phyloP scores from a whole-genome alignment of 1,284 basidiomycete genomes.

The Austroboletus olivaceoglutinosus region DNA sequence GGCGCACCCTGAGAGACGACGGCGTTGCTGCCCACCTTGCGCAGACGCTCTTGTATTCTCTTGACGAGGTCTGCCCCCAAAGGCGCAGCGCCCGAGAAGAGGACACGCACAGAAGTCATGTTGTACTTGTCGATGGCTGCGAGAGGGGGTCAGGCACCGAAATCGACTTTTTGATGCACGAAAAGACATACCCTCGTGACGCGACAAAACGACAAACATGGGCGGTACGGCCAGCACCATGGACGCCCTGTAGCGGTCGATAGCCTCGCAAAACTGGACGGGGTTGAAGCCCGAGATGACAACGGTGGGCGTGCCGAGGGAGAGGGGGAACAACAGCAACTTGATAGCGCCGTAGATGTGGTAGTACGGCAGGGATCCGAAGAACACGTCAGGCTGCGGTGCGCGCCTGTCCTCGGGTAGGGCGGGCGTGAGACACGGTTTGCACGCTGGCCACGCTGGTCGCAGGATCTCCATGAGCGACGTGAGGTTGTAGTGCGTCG shows the following conservation, averaged over 20 bases:
- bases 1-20: slow-evolving; percentile 46
- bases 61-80: slow-evolving; percentile 62
- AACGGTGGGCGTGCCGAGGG: slow-evolving; percentile 57
- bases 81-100: slow-evolving; percentile 84
- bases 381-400: slow-evolving; percentile 42
- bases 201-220: slow-evolving; percentile 70
- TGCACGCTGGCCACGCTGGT: slow-evolving; percentile 39
- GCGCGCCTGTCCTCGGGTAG: not conserved
- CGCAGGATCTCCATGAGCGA: slow-evolving; percentile 46
- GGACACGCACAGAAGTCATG: slow-evolving; percentile 54
- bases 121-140: slow-evolving; percentile 70
- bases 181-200: slow-evolving; percentile 51
- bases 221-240: slow-evolving; percentile 77
- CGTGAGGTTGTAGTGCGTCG: slow-evolving; percentile 65
- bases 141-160: not conserved
- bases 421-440: slow-evolving; percentile 25
- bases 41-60: slow-evolving; percentile 43
- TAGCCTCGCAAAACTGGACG: slow-evolving; percentile 60
- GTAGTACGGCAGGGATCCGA: slow-evolving; percentile 59
- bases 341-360: slow-evolving; percentile 58
- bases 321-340: slow-evolving; percentile 61
- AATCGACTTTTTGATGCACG: not conserved
- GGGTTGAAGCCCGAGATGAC: slow-evolving; percentile 77
- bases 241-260: slow-evolving; percentile 67
- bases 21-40: slow-evolving; percentile 35